Evolutionary conservation across 2,329 filamentous ascomycete genomes (phyloP).

Genomic region (Cytospora piceicola): DNA sequence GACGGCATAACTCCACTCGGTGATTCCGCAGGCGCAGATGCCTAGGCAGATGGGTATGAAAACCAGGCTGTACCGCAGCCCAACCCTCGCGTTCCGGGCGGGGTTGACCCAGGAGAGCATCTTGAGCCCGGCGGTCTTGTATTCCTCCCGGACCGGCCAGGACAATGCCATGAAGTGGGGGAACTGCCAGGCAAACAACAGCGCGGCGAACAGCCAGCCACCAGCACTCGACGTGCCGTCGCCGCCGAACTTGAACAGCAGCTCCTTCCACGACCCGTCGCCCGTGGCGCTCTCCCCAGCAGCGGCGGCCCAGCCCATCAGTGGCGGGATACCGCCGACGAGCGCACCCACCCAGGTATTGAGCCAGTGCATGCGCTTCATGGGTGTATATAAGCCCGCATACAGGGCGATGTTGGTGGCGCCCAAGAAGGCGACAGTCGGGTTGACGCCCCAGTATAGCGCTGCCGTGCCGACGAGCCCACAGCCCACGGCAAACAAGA

Average conservation of each 20-base stretch:
- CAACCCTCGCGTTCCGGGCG: conserved; percentile 81
- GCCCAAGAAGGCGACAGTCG: conserved; percentile 86
- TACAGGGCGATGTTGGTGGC: conserved; percentile 86
- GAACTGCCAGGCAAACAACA: conserved; percentile 96
- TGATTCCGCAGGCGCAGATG: conserved; percentile 78
- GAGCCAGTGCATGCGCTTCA: conserved; percentile 82
- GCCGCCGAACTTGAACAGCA: conserved; percentile 62
- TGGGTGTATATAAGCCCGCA: conserved; percentile 87
- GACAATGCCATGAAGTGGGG: conserved; percentile 96
- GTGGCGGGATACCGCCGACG: conserved; percentile 88
- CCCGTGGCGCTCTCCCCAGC: conserved; percentile 83
- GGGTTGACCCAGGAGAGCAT: conserved; percentile 90
- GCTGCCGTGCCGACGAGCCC: conserved; percentile 70
- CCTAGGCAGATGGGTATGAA: conserved; percentile 87
- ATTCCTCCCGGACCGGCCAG: conserved; percentile 88
- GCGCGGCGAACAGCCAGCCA: conserved; percentile 83
- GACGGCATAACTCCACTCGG: conserved; percentile 81
- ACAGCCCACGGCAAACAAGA: conserved; percentile 77
- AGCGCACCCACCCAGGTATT: conserved; percentile 97
- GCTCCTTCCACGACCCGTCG: conserved; percentile 75
- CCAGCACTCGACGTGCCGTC: conserved; percentile 65
- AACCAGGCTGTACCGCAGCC: conserved; percentile 80
- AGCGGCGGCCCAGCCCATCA: conserved; percentile 98
- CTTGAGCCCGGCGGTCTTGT: conserved; percentile 69
- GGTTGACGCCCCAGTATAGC: conserved; percentile 89